Evolutionary conservation across 441 rosid species (phyloP).

Genomic region (Aquilaria agallochum): DNA sequence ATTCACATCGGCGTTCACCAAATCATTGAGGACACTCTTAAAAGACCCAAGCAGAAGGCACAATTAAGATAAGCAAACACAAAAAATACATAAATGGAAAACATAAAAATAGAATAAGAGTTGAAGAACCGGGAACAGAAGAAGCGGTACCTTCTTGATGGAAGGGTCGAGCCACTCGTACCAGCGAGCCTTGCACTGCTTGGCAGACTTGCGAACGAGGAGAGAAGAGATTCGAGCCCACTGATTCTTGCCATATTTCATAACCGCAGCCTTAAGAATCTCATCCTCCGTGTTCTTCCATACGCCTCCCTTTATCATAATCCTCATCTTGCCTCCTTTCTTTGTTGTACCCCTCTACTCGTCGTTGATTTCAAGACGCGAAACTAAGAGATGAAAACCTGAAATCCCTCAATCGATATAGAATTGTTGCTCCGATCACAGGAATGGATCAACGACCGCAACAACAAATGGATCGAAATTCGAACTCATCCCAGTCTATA

Average conservation of each 20-base stretch:
- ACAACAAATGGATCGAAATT: too few species aligned
- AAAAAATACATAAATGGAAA: constrained; percentile 3
- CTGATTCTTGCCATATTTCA: constrained; percentile 98
- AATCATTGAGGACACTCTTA: not conserved
- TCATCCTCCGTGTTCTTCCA: constrained; percentile 99
- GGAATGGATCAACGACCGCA: too few species aligned
- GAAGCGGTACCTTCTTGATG: constrained; percentile 65
- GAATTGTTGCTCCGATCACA: too few species aligned
- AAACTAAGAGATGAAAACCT: not conserved
- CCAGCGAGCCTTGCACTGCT: constrained; percentile 99
- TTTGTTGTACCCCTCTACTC: not conserved
- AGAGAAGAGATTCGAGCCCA: constrained; percentile 99
- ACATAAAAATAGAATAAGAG: not conserved
- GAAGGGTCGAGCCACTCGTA: constrained; percentile 99
- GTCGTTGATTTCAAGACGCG: not conserved
- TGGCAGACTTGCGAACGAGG: constrained; percentile 94
- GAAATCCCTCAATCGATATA: not conserved
- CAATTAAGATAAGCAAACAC: not conserved
- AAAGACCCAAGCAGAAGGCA: not conserved
- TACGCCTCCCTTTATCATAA: constrained; percentile 98
- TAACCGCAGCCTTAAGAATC: constrained; percentile 94
- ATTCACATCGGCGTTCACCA: not conserved
- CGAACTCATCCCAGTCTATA: too few species aligned
- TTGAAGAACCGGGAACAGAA: not conserved
- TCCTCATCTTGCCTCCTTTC: constrained; percentile 79